These are phyloP conservation scores for Glycine latifolia DNA, from an alignment of 306 rosid species.

Conservation along the genomic window DNA sequence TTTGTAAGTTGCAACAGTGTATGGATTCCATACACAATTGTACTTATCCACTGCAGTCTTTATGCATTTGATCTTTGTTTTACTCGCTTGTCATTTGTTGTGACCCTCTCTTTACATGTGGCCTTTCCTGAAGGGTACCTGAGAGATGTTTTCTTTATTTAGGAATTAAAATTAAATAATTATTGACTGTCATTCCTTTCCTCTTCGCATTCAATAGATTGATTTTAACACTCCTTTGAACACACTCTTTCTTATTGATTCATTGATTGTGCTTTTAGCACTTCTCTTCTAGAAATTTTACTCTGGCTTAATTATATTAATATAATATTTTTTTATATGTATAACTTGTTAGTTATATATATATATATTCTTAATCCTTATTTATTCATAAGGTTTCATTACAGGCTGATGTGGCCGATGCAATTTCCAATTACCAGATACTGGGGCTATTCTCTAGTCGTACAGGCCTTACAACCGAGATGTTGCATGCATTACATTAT, in stretches of 20 bases:
- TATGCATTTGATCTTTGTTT: not conserved
- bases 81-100: not conserved
- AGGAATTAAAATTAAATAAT: not conserved
- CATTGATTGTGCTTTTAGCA: no score
- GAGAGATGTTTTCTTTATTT: not conserved
- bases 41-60: not conserved
- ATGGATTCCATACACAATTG: conserved; percentile 7
- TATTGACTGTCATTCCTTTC: not conserved
- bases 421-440: no score
- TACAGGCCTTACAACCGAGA: not conserved
- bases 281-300: not conserved
- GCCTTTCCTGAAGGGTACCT: not conserved
- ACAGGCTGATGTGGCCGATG: not conserved
- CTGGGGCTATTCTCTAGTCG: no score
- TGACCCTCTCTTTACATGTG: not conserved
- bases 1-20: not conserved
- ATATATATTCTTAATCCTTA: not conserved
- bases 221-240: not conserved
- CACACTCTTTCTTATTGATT: no score
- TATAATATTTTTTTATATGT: not conserved
- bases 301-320: not conserved
- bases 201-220: not conserved
- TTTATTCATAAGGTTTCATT: not conserved
- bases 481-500: not conserved
- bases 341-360: not conserved